Conservation (phyloP, 2,329 filamentous ascomycete species). For the Epichloe aotearoae region DNA sequence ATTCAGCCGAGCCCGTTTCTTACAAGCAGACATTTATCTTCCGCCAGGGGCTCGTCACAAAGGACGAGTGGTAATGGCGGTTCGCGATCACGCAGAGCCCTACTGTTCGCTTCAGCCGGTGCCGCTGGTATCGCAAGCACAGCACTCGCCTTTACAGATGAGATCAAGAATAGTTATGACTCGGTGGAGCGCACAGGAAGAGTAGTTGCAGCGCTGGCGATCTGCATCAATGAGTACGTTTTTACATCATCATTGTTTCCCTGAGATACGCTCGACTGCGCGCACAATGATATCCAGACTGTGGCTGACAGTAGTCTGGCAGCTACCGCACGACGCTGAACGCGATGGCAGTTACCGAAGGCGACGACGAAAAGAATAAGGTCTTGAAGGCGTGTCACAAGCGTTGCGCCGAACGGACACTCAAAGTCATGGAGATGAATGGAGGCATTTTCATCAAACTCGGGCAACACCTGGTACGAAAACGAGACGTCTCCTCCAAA, state of each 20-base stretch:
- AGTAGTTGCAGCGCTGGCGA: constrained; percentile 58
- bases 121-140: constrained; percentile 36
- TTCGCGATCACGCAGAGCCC: constrained; percentile 14
- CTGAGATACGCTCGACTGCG: constrained; percentile 3
- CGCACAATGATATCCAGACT: neutral
- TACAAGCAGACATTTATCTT: constrained; percentile 17
- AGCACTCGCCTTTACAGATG: constrained; percentile 44
- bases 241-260: neutral
- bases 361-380: constrained; percentile 51
- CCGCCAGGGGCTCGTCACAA: constrained; percentile 13
- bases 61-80: constrained; percentile 8
- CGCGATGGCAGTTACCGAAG: constrained; percentile 44
- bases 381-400: constrained; percentile 76
- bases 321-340: constrained; percentile 86
- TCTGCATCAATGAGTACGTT: constrained; percentile 77
- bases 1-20: constrained; percentile 16
- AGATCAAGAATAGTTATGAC: constrained; percentile 64
- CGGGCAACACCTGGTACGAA: constrained; percentile 69
- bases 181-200: constrained; percentile 66
- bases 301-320: neutral
- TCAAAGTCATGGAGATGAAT: constrained; percentile 83
- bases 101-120: constrained; percentile 38
- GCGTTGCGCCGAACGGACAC: constrained; percentile 77
- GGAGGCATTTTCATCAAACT: constrained; percentile 98
- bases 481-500: neutral